Evolutionary conservation across 1,139 yeast genomes (phyloP).

Genomic region (Yamadazyma dushanensis): DNA sequence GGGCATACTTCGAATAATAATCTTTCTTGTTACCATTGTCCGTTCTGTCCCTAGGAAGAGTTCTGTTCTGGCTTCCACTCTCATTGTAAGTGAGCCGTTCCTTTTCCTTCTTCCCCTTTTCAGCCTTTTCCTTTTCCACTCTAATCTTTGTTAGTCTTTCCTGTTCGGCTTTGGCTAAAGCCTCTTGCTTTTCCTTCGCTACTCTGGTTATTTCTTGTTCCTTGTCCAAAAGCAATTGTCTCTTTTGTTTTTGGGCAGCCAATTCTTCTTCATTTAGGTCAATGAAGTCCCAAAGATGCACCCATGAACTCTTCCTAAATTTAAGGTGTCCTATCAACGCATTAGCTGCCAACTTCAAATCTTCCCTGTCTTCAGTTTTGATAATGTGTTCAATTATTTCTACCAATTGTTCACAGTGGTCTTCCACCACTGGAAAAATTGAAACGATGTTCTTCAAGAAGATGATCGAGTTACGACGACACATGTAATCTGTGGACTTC

Average conservation of each 20-base stretch:
- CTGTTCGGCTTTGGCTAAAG: constrained; percentile 25
- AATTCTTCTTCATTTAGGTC: constrained; percentile 39
- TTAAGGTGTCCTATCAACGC: constrained; percentile 75
- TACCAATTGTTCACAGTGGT: constrained; percentile 60
- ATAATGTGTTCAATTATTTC: constrained; percentile 51
- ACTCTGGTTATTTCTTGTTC: constrained; percentile 14
- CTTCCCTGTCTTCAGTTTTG: constrained; percentile 67
- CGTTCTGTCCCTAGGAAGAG: constrained; percentile 18
- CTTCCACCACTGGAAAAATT: constrained; percentile 67
- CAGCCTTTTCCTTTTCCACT: constrained; percentile 14
- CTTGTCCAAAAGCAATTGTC: constrained; percentile 21
- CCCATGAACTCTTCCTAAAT: constrained; percentile 57
- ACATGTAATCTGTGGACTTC: constrained; percentile 66
- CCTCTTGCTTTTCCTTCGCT: constrained; percentile 18
- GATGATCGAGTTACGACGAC: constrained; percentile 78
- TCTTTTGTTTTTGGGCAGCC: constrained; percentile 21
- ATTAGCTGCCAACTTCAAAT: constrained; percentile 73
- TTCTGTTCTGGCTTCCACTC: constrained; percentile 10
- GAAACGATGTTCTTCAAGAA: constrained; percentile 68
- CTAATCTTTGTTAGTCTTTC: constrained; percentile 18
- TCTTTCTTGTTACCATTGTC: constrained; percentile 25
- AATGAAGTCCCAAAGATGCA: constrained; percentile 58
- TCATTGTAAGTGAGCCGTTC: constrained; percentile 25
- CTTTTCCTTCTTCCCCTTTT: constrained; percentile 11
- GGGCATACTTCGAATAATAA: constrained; percentile 30